Conservation (phyloP, 2,329 filamentous ascomycete species). For the Colletotrichum navitas region DNA sequence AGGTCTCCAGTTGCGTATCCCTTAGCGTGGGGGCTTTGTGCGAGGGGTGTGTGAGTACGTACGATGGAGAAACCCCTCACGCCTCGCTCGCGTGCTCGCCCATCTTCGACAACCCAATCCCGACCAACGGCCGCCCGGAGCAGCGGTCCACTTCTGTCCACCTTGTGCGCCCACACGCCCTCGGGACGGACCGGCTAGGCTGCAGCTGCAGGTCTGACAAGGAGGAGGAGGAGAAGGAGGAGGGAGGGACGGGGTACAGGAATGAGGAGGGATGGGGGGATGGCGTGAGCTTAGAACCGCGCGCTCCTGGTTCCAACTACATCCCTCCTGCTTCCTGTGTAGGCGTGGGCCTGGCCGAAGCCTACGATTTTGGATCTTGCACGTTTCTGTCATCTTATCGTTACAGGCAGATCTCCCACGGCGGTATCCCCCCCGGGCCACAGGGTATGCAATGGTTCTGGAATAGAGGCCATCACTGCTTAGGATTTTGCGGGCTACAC, state of each 20-base stretch:
- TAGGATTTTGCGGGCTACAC: not conserved
- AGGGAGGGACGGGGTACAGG: not conserved
- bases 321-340: not conserved
- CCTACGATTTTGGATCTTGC: not conserved
- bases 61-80: conserved; percentile 4
- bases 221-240: too few species aligned
- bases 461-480: not conserved
- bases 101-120: not conserved
- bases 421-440: not conserved
- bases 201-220: not conserved
- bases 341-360: not conserved
- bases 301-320: not conserved
- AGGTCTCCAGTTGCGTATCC: not conserved
- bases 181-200: conserved; percentile 31
- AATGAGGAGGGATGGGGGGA: not conserved
- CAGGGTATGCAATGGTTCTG: not conserved
- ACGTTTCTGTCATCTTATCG: not conserved
- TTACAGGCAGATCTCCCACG: not conserved
- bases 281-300: conserved; percentile 1
- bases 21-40: conserved; percentile 24
- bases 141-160: conserved; percentile 5
- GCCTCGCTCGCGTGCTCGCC: not conserved
- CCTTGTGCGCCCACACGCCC: not conserved
- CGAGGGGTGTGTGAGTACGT: not conserved
- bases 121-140: not conserved